Conservation (phyloP, 2,329 filamentous ascomycete species). For the Sporothrix luriei region DNA sequence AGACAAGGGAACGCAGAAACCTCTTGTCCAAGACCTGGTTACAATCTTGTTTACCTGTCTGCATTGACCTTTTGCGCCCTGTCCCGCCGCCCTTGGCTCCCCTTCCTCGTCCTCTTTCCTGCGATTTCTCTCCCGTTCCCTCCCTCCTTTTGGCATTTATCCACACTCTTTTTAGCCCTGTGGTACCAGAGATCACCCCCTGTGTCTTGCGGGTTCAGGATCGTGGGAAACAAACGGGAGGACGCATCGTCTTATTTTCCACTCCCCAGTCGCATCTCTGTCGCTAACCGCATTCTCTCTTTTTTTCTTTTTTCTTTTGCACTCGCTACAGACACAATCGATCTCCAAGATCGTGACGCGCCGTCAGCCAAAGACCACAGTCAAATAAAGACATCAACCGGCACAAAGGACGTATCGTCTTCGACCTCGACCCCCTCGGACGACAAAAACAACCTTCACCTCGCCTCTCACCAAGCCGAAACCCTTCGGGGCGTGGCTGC, state of each 20-base stretch:
- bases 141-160: conserved; percentile 30
- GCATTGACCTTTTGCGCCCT: conserved; percentile 18
- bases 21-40: not conserved
- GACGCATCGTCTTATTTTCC: conserved; percentile 29
- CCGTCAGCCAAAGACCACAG: conserved; percentile 84
- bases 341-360: conserved; percentile 81
- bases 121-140: conserved; percentile 32
- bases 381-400: conserved; percentile 54
- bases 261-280: conserved; percentile 31
- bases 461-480: conserved; percentile 82
- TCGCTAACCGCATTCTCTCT: conserved; percentile 36
- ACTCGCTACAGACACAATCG: conserved; percentile 74
- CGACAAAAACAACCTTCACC: conserved; percentile 35
- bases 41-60: conserved; percentile 27
- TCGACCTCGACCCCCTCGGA: conserved; percentile 38
- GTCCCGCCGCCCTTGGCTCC: conserved; percentile 20
- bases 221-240: conserved; percentile 27
- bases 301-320: conserved; percentile 29
- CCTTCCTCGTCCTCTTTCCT: conserved; percentile 34
- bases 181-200: conserved; percentile 19
- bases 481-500: conserved; percentile 78
- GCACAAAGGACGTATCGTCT: conserved; percentile 51
- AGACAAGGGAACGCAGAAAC: conserved; percentile 21
- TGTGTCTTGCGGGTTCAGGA: conserved; percentile 29
- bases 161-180: conserved; percentile 32